phyloP scores from a whole-genome alignment of 2,329 filamentous ascomycete genomes.

The Rhinocladiella similis region DNA sequence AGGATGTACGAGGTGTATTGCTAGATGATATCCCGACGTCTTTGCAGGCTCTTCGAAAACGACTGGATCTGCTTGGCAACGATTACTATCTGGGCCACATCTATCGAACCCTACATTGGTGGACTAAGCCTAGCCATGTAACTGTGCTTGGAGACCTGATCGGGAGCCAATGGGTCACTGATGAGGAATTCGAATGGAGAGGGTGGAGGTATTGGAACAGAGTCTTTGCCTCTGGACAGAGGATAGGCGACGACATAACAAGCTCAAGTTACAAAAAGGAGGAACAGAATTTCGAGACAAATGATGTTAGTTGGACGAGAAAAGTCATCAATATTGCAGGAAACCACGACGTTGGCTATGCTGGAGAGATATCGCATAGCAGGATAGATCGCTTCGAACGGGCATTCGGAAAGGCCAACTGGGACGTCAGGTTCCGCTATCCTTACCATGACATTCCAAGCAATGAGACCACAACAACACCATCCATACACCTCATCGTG shows the following conservation, averaged over 20 bases:
- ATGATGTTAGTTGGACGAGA: slow-evolving; percentile 61
- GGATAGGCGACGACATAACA: slow-evolving; percentile 54
- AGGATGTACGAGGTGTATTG: slow-evolving; percentile 40
- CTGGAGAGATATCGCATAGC: slow-evolving; percentile 78
- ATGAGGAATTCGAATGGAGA: slow-evolving; percentile 77
- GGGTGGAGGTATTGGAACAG: slow-evolving; percentile 76
- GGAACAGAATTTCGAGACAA: slow-evolving; percentile 52
- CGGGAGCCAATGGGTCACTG: slow-evolving; percentile 90
- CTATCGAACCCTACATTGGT: slow-evolving; percentile 81
- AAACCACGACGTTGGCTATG: slow-evolving; percentile 96
- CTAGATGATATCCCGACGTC: slow-evolving; percentile 69
- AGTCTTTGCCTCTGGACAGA: slow-evolving; percentile 69
- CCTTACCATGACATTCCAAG: slow-evolving; percentile 32
- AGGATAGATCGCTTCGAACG: slow-evolving; percentile 79
- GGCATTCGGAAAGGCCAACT: slow-evolving; percentile 84
- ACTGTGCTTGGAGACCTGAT: slow-evolving; percentile 87
- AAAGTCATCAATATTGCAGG: slow-evolving; percentile 87
- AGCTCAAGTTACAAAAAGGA: slow-evolving; percentile 32
- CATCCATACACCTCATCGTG: slow-evolving; percentile 76
- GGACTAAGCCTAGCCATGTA: slow-evolving; percentile 80
- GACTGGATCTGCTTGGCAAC: slow-evolving; percentile 86
- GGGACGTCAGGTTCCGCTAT: slow-evolving; percentile 76
- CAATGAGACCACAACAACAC: slow-evolving; percentile 18
- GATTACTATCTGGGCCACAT: slow-evolving; percentile 94
- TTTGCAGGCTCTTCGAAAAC: slow-evolving; percentile 70